Base-by-base conservation (phyloP, 805 yeast genomes). In the Candida verbasci region DNA sequence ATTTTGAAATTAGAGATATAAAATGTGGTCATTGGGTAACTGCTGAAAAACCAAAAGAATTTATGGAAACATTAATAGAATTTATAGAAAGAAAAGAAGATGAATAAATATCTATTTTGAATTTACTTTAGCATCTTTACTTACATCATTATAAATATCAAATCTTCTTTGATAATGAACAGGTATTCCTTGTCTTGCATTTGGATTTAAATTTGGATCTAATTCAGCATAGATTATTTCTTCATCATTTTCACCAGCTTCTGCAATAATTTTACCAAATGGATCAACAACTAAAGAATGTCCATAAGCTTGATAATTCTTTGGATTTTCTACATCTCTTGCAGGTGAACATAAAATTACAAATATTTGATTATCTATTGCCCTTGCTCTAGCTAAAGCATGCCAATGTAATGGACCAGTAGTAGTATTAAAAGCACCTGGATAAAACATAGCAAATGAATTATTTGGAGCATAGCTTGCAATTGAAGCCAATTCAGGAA, bases 1-100 rank as follows among this genome's bases (percentile, higher is more conserved):
- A 68, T 17, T 87, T 87, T 51, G 84, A 78, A 42, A 60, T 85
- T 10, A 67, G 74, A 30, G 95, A 84, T 50, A 65, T 93, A 17
- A 81, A 86, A 14, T 76, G 89, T 0, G 96, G 96, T 2, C 98
- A 91, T 58, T 91, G 97, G 96, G 75, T 89, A 11, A 86, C 86
- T 45, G 77, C 86, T 27, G 97, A 91, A 52, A 82, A 82, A 46
- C 96, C 97, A 1, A 48, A 65, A 6, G 94, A 82, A 51, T 87
- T 91, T 44, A 65, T 86, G 17, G 75, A 69, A 3, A 60, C 63
- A 6, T 76, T 85, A 11, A 69, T 67, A 20, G 82, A 81, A 20
- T 89, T 79, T 60, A 68, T 86, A 5, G 78, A 76, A 39, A 53
- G 64, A 34, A 56, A 61, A 35, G 74, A 68, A 43, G 72, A 68